A percentile compares a stretch with the other conserved stretches of the same genome.
These are phyloP conservation scores for Canavalia gladiata DNA, from an alignment of 306 rosid species.

Conservation along the genomic window DNA sequence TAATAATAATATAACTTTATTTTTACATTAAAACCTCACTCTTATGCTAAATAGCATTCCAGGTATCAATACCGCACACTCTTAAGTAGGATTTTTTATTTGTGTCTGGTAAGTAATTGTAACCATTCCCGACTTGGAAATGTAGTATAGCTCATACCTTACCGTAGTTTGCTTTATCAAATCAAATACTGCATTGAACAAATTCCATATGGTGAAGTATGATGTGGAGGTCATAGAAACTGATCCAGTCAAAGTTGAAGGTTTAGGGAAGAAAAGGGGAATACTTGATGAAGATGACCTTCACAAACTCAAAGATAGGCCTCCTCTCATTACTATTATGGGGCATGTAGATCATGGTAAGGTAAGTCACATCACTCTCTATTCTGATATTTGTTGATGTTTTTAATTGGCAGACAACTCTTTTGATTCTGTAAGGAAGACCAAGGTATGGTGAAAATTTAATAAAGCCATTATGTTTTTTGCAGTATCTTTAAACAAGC, in stretches of 20 bases:
- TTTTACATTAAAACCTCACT: too few relatives aligned
- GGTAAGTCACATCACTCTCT: slow-evolving; percentile 55
- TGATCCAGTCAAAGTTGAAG: slow-evolving; percentile 83
- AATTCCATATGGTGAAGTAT: slow-evolving; percentile 74
- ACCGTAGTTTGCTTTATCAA: too few relatives aligned
- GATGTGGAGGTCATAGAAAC: slow-evolving; percentile 86
- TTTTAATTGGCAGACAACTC: slow-evolving; percentile 81
- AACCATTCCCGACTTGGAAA: too few relatives aligned
- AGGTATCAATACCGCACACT: too few relatives aligned
- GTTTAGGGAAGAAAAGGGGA: slow-evolving; percentile 75
- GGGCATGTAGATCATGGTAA: slow-evolving; percentile 99
- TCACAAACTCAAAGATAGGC: slow-evolving; percentile 86
- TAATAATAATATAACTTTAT: too few relatives aligned
- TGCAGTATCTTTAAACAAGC: slow-evolving; percentile 36
- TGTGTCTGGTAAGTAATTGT: too few relatives aligned
- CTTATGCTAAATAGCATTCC: too few relatives aligned
- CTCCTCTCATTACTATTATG: slow-evolving; percentile 97
- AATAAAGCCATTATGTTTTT: slow-evolving; percentile 37
- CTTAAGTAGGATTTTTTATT: too few relatives aligned
- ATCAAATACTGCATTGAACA: too few relatives aligned
- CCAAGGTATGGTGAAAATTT: slow-evolving; percentile 72
- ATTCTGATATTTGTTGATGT: slow-evolving; percentile 52
- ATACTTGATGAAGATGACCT: slow-evolving; percentile 80
- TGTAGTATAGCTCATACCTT: too few relatives aligned
- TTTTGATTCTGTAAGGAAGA: slow-evolving; percentile 88